Evolutionary conservation across 2,329 filamentous ascomycete genomes (phyloP).

Genomic region (Venturia nashicola): DNA sequence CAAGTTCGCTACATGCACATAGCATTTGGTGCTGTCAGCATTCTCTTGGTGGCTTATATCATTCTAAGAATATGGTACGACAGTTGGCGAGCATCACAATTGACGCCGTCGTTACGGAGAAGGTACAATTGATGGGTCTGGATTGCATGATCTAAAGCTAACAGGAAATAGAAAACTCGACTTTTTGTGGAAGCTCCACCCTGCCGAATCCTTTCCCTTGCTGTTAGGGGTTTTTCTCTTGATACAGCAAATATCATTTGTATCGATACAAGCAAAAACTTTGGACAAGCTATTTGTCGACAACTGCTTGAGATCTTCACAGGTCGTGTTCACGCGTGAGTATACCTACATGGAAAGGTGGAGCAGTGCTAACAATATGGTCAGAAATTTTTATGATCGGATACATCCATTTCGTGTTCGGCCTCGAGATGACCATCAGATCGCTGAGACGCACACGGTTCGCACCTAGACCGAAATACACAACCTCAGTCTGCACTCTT

Average conservation of each 20-base stretch:
- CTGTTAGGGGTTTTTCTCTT: slow-evolving; percentile 25
- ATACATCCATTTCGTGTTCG: slow-evolving; percentile 54
- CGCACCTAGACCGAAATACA: slow-evolving; percentile 44
- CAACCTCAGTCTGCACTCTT: slow-evolving; percentile 43
- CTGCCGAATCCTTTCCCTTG: slow-evolving; percentile 28
- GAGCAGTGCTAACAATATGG: neutral
- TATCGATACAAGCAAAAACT: slow-evolving; percentile 25
- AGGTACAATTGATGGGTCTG: slow-evolving; percentile 16
- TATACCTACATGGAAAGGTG: slow-evolving; percentile 4
- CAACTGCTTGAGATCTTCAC: slow-evolving; percentile 22
- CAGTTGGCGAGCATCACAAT: slow-evolving; percentile 22
- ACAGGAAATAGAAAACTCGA: slow-evolving; percentile 19
- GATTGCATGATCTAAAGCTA: slow-evolving; percentile 8
- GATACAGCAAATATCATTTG: slow-evolving; percentile 25
- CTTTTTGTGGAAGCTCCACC: slow-evolving; percentile 24
- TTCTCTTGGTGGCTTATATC: slow-evolving; percentile 22
- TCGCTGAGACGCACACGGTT: slow-evolving; percentile 45
- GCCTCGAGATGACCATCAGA: slow-evolving; percentile 47
- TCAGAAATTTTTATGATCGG: slow-evolving; percentile 55
- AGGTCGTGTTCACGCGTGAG: slow-evolving; percentile 27
- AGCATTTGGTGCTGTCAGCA: slow-evolving; percentile 25
- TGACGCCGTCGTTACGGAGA: slow-evolving; percentile 20
- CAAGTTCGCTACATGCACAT: slow-evolving; percentile 27
- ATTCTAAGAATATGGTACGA: slow-evolving; percentile 26
- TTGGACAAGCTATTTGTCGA: slow-evolving; percentile 24